Conservation (phyloP, 1,139 yeast genomes). For the Debaryomycetaceae sp. region DNA sequence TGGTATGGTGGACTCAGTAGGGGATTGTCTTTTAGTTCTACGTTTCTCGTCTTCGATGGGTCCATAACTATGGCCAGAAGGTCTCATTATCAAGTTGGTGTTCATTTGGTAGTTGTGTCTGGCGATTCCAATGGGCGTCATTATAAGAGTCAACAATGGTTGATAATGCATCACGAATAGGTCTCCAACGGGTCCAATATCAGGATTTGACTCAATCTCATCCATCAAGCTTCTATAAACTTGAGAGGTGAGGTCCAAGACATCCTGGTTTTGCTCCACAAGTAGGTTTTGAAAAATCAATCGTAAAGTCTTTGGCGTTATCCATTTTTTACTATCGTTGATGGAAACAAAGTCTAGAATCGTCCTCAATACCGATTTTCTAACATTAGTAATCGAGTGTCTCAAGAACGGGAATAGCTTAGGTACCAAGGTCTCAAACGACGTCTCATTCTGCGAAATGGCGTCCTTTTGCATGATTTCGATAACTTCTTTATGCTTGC, state of each 20-base stretch:
- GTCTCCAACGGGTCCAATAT: constrained; percentile 38
- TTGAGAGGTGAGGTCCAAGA: constrained; percentile 57
- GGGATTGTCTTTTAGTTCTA: constrained; percentile 34
- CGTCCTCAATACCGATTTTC: constrained; percentile 84
- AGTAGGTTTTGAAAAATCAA: constrained; percentile 81
- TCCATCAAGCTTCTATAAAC: constrained; percentile 59
- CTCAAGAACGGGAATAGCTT: constrained; percentile 88
- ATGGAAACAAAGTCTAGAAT: constrained; percentile 72
- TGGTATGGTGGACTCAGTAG: constrained; percentile 45
- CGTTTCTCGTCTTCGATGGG: constrained; percentile 20
- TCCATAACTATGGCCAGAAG: constrained; percentile 63
- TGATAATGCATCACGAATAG: constrained; percentile 51
- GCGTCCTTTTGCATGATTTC: constrained; percentile 67
- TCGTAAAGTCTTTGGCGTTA: constrained; percentile 67
- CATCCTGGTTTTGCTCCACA: constrained; percentile 81
- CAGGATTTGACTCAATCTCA: constrained; percentile 39
- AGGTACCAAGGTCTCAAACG: constrained; percentile 79
- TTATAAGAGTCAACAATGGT: constrained; percentile 65
- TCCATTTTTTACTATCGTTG: constrained; percentile 74
- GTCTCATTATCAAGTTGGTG: constrained; percentile 65
- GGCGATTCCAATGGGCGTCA: constrained; percentile 94
- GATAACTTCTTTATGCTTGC: constrained; percentile 77
- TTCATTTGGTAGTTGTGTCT: constrained; percentile 88
- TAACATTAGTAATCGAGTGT: constrained; percentile 88
- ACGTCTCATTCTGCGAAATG: constrained; percentile 44